Conservation (phyloP, 2,329 filamentous ascomycete genomes). For the Fusarium secorum region DNA sequence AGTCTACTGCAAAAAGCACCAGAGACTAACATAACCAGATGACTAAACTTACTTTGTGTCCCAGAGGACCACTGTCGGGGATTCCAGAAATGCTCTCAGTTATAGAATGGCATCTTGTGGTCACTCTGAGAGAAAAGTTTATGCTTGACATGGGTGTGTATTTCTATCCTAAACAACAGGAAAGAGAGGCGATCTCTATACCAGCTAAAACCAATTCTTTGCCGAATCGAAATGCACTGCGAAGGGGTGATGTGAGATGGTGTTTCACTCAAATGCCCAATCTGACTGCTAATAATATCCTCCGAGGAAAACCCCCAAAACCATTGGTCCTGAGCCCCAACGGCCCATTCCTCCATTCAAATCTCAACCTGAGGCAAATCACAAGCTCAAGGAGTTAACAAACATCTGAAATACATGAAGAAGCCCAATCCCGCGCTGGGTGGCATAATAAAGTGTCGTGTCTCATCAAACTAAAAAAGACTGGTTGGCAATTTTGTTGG, state of each 20-base stretch:
- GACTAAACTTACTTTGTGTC: neutral
- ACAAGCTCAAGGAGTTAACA: slow-evolving; percentile 25
- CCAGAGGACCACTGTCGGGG: neutral
- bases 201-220: slow-evolving; percentile 34
- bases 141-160: slow-evolving; percentile 29
- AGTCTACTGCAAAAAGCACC: neutral
- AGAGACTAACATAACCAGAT: neutral
- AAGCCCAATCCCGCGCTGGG: slow-evolving; percentile 23
- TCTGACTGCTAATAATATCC: slow-evolving; percentile 19
- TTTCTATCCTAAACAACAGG: slow-evolving; percentile 36
- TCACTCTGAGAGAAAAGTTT: neutral
- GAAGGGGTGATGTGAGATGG: slow-evolving; percentile 4
- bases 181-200: slow-evolving; percentile 41
- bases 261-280: slow-evolving; percentile 35
- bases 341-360: neutral
- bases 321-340: neutral
- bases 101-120: neutral
- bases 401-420: slow-evolving; percentile 37
- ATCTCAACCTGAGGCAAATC: slow-evolving; percentile 12
- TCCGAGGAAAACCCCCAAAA: neutral
- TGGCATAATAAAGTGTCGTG: slow-evolving; percentile 34
- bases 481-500: slow-evolving; percentile 28
- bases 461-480: slow-evolving; percentile 37
- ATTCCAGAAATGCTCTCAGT: too few species aligned
- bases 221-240: slow-evolving; percentile 27